A percentile compares a stretch with the other conserved stretches of the same genome.
Evolutionary conservation across 2,329 filamentous ascomycete species (phyloP).

Genomic region (Clonostachys rhizophaga): DNA sequence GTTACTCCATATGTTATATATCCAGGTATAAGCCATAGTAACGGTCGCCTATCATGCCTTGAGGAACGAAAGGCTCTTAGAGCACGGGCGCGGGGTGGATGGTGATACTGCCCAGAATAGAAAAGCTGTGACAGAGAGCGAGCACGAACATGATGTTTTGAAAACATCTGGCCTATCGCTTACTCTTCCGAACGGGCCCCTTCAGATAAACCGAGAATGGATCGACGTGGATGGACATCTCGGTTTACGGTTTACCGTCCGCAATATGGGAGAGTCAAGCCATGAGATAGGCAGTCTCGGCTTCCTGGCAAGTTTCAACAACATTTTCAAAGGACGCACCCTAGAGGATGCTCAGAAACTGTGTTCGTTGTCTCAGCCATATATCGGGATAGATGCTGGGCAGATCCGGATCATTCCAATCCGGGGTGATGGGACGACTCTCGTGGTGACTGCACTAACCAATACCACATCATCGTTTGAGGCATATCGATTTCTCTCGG

Average conservation of each 20-base stretch:
- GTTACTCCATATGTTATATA: no score
- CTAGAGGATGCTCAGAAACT: constrained; percentile 40
- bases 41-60: no score
- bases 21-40: no score
- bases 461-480: constrained; percentile 39
- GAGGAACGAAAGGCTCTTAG: no score
- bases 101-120: no score
- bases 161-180: constrained; percentile 31
- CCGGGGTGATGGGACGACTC: constrained; percentile 43
- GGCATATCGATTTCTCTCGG: constrained; percentile 47
- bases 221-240: constrained; percentile 40
- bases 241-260: constrained; percentile 44
- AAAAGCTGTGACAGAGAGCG: no score
- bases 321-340: constrained; percentile 49
- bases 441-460: constrained; percentile 48
- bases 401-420: constrained; percentile 49
- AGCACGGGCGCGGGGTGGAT: no score
- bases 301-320: constrained; percentile 57
- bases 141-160: constrained; percentile 10
- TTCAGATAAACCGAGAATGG: constrained; percentile 49
- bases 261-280: constrained; percentile 28
- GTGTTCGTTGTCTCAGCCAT: constrained; percentile 53
- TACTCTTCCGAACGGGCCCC: constrained; percentile 29
- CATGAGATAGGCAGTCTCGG: constrained; percentile 54
- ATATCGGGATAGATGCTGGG: constrained; percentile 55